These are phyloP conservation scores for Tillandsia fasciculata DNA, from an alignment of 176 grass and related monocot species.

Conservation along the genomic window DNA sequence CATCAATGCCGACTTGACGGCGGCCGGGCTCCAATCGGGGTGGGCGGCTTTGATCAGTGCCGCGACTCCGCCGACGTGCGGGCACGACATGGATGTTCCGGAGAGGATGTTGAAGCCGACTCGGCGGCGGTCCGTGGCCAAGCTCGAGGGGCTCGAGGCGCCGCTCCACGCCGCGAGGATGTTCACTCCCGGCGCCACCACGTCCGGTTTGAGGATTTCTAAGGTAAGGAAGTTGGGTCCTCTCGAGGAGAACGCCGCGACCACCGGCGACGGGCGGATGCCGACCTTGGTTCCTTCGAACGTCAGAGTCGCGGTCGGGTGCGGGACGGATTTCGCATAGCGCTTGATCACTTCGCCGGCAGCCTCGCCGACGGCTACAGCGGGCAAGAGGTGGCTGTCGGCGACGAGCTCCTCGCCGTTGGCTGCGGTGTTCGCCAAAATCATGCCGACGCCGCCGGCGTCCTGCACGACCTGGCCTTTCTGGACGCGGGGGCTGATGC, in stretches of 20 bases:
- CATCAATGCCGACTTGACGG: conserved; percentile 93
- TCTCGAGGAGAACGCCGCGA: conserved; percentile 87
- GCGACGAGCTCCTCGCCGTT: conserved; percentile 96
- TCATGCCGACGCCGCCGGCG: conserved; percentile 79
- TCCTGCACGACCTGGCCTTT: conserved; percentile 91
- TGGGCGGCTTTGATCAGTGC: conserved; percentile 86
- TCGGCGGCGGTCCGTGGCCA: conserved; percentile 54
- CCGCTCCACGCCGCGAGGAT: conserved; percentile 93
- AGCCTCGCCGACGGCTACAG: conserved; percentile 53
- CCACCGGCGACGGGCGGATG: conserved; percentile 80
- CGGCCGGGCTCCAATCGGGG: conserved; percentile 82
- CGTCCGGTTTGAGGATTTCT: conserved; percentile 88
- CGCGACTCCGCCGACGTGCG: conserved; percentile 88
- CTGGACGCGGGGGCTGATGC: conserved; percentile 86
- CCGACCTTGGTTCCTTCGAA: conserved; percentile 83
- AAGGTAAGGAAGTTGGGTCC: conserved; percentile 80
- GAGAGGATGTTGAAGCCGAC: conserved; percentile 96
- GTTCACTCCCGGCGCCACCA: conserved; percentile 80
- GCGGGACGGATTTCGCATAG: conserved; percentile 34
- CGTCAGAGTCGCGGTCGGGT: conserved; percentile 61
- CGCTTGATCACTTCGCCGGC: conserved; percentile 49
- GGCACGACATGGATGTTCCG: conserved; percentile 98
- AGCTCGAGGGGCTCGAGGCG: conserved; percentile 69
- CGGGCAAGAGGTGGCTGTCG: conserved; percentile 91
- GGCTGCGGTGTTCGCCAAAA: conserved; percentile 54